A percentile compares a stretch with the other conserved stretches of the same genome.
Evolutionary conservation across 2,329 filamentous ascomycete species (phyloP).

Genomic region (Malbranchea cinnamomea): DNA sequence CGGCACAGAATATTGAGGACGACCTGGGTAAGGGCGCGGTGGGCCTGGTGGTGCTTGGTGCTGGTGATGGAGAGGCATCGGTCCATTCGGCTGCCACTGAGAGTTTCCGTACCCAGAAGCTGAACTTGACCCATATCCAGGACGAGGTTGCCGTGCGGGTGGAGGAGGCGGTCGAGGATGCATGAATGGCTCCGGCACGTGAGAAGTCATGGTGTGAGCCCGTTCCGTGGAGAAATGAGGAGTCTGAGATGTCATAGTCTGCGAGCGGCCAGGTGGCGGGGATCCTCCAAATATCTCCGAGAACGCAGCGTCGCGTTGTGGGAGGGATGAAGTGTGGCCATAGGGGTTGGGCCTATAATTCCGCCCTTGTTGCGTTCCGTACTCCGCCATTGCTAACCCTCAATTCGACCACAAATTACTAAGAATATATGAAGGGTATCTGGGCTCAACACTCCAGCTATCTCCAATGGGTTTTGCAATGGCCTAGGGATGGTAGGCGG

Average conservation of each 20-base stretch:
- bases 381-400: conserved; percentile 42
- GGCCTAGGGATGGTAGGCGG: too few species aligned
- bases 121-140: conserved; percentile 26
- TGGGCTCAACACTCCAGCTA: too few species aligned
- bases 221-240: conserved; percentile 49
- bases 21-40: conserved; percentile 46
- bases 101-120: conserved; percentile 27
- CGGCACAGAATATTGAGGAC: conserved; percentile 56
- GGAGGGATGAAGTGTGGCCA: conserved; percentile 40
- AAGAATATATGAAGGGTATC: conserved; percentile 1
- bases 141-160: conserved; percentile 29
- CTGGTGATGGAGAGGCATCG: conserved; percentile 11
- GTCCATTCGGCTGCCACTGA: conserved; percentile 20
- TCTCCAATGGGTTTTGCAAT: too few species aligned
- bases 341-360: conserved; percentile 40
- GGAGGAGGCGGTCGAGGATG: conserved; percentile 19
- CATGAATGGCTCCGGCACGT: conserved; percentile 29
- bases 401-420: conserved; percentile 1
- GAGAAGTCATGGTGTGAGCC: conserved; percentile 63
- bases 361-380: conserved; percentile 47
- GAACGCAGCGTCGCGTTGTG: conserved; percentile 90
- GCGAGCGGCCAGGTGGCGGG: conserved; percentile 75
- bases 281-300: conserved; percentile 87
- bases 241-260: conserved; percentile 82
- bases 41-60: conserved; percentile 26